Percentiles rank a stretch among this genome's conserved stretches.
phyloP scores from a whole-genome alignment of 2,329 filamentous ascomycete species.

The Xylariaceae sp. region DNA sequence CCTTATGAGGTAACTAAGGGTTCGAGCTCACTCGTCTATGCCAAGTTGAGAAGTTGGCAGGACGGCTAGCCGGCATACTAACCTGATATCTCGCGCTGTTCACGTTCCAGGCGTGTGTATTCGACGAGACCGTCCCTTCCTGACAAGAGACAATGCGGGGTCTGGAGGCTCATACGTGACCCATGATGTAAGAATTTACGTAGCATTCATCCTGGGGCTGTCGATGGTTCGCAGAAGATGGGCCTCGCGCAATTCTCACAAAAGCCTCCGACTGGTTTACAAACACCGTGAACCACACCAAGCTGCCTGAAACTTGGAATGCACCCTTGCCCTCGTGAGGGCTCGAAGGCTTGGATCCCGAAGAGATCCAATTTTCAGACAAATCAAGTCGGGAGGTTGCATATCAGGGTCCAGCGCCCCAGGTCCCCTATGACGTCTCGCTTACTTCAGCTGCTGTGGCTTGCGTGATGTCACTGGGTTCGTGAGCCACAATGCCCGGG shows the following conservation, averaged over 20 bases:
- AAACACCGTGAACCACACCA: too few species aligned
- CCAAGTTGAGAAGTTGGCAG: not conserved
- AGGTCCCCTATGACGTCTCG: constrained; percentile 6
- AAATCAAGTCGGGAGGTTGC: not conserved
- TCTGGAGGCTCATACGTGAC: too few species aligned
- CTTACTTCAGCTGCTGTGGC: not conserved
- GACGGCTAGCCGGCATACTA: not conserved
- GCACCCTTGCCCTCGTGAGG: too few species aligned
- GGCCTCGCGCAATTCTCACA: not conserved
- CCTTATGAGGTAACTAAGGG: too few species aligned
- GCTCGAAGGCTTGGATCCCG: too few species aligned
- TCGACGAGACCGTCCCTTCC: too few species aligned
- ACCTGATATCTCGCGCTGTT: not conserved
- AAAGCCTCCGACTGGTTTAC: not conserved
- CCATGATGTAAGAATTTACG: constrained; percentile 14
- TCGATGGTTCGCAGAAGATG: not conserved
- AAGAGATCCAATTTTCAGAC: too few species aligned
- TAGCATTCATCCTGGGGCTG: constrained; percentile 1
- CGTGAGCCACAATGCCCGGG: too few species aligned
- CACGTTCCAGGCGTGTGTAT: too few species aligned
- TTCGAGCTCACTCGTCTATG: too few species aligned
- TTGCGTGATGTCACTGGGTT: constrained; percentile 2
- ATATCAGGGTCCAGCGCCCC: not conserved
- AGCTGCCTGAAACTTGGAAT: too few species aligned
- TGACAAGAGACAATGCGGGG: too few species aligned